phyloP scores from a whole-genome alignment of 169 alveolate genomes.

The Prorocentrum cordatum region DNA sequence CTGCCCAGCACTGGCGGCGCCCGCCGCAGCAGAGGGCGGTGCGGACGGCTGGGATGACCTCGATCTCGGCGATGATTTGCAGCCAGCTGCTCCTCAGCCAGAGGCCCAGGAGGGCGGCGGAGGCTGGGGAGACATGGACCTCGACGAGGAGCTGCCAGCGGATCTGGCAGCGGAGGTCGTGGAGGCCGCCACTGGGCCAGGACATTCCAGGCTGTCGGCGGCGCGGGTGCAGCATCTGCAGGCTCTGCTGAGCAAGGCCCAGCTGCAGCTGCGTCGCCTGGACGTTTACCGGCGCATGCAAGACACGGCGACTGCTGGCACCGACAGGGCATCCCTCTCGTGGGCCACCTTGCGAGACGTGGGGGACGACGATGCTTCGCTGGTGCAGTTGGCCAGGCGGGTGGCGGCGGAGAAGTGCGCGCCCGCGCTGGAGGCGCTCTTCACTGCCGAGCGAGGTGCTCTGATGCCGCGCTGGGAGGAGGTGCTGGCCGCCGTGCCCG shows the following conservation, averaged over 20 bases:
- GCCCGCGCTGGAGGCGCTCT: neutral
- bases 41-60: too few species aligned
- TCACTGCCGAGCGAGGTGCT: neutral
- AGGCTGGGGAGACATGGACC: slow-evolving; percentile 31
- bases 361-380: neutral
- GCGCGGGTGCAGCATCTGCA: neutral
- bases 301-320: neutral
- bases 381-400: neutral
- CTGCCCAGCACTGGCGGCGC: too few species aligned
- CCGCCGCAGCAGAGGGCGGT: too few species aligned
- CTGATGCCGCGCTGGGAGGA: neutral
- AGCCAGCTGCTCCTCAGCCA: too few species aligned
- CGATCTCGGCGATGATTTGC: too few species aligned
- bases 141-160: neutral
- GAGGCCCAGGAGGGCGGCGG: neutral
- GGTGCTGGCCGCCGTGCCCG: slow-evolving; percentile 7
- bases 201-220: too few species aligned
- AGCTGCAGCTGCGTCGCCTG: neutral
- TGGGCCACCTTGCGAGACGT: neutral
- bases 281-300: slow-evolving; percentile 9
- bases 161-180: neutral
- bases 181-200: too few species aligned
- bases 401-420: neutral
- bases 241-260: too few species aligned
- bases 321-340: neutral